phyloP scores from a whole-genome alignment of 768 basidiomycete species.

The Hypholoma sublateritium region DNA sequence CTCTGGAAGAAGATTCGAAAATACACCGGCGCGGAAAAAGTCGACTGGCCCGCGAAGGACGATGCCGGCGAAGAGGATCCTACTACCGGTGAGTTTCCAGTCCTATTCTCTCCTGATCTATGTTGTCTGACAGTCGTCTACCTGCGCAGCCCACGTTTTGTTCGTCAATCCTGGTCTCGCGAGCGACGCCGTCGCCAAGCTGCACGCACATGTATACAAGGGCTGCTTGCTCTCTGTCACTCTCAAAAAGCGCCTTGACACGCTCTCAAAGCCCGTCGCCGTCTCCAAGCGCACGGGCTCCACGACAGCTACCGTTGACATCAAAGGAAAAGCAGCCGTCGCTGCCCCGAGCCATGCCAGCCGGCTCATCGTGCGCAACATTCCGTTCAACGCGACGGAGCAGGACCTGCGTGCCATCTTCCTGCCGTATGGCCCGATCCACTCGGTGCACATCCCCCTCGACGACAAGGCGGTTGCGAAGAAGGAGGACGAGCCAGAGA shows the following conservation, averaged over 20 bases:
- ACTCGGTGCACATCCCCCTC: conserved; percentile 79
- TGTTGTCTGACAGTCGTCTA: no score
- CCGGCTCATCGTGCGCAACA: conserved; percentile 88
- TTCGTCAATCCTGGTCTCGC: conserved; percentile 72
- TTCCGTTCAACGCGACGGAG: conserved; percentile 81
- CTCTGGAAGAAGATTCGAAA: conserved; percentile 91
- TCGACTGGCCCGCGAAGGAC: conserved; percentile 64
- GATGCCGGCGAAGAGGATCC: conserved; percentile 46
- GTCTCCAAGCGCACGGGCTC: conserved; percentile 10
- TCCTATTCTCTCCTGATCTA: no score
- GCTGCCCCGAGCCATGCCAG: conserved; percentile 67
- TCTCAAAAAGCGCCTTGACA: conserved; percentile 83
- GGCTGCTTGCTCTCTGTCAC: conserved; percentile 83
- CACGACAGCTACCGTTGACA: conserved; percentile 25
- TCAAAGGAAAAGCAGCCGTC: conserved; percentile 26
- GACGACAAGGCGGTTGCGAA: conserved; percentile 31
- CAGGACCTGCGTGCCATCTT: conserved; percentile 86
- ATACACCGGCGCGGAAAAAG: conserved; percentile 70
- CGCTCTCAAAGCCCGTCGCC: conserved; percentile 46
- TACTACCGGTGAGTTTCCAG: conserved; percentile 41
- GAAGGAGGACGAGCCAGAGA: conserved; percentile 21
- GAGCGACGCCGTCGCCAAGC: conserved; percentile 67
- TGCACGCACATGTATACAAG: conserved; percentile 94
- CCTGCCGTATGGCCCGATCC: conserved; percentile 83
- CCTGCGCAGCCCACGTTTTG: conserved; percentile 60